A percentile compares a stretch with the other conserved stretches of the same genome.
phyloP scores from a whole-genome alignment of 768 basidiomycete species.

The Serendipita sp. region DNA sequence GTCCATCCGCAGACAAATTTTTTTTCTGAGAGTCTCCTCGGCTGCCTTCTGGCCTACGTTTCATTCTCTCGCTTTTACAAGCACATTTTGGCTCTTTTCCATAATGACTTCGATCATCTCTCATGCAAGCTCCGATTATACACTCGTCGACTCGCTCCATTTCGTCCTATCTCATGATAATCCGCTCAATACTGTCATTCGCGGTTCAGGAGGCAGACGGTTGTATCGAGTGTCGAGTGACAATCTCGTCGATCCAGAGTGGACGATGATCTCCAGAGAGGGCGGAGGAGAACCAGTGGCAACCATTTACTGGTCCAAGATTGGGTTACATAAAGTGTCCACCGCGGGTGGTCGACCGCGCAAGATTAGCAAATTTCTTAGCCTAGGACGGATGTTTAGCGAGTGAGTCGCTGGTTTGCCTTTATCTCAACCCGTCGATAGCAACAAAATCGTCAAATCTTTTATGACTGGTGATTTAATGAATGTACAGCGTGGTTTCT shows the following conservation, averaged over 20 bases:
- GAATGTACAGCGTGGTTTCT: not conserved
- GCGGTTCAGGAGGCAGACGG: not conserved
- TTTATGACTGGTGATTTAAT: not conserved
- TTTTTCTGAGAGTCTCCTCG: no score
- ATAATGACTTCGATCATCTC: not conserved
- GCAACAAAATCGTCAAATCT: no score
- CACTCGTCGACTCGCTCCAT: not conserved
- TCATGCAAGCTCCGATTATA: not conserved
- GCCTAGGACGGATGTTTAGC: not conserved
- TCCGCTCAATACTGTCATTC: not conserved
- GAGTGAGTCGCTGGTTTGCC: not conserved
- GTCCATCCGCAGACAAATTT: no score
- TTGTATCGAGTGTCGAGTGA: not conserved
- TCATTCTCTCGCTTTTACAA: no score
- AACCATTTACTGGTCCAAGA: not conserved
- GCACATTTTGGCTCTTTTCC: not conserved
- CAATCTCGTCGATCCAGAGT: not conserved
- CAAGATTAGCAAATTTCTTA: not conserved
- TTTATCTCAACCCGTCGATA: no score
- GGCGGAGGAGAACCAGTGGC: not conserved
- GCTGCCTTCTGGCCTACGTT: no score
- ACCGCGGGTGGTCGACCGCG: not conserved
- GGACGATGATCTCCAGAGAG: not conserved
- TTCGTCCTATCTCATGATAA: not conserved
- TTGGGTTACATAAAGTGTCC: not conserved